A percentile compares a stretch with the other conserved stretches of the same genome.
Evolutionary conservation across 139 green algal genomes (phyloP).

Genomic region (Chlorella vulgaris): DNA sequence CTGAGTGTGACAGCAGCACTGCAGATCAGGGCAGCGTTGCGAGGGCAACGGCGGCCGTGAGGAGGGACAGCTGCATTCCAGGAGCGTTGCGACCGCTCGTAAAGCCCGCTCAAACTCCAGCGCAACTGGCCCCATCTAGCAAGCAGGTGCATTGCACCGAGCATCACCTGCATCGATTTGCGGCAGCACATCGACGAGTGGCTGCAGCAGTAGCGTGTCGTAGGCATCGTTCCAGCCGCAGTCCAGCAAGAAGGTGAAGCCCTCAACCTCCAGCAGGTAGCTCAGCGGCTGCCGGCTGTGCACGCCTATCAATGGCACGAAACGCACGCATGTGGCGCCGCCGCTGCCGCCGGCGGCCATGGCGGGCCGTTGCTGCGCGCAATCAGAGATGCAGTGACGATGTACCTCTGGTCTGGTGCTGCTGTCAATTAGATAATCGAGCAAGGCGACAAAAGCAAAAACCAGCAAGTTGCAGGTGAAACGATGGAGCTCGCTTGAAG

Average conservation of each 20-base stretch:
- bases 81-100: too few species aligned
- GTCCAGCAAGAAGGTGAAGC: conserved; percentile 83
- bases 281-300: conserved; percentile 60
- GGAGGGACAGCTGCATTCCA: too few species aligned
- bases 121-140: too few species aligned
- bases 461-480: too few species aligned
- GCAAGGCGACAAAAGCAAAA: too few species aligned
- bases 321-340: conserved; percentile 32
- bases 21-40: conserved; percentile 13
- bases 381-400: too few species aligned
- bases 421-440: too few species aligned
- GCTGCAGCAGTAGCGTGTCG: conserved; percentile 58
- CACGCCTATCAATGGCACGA: conserved; percentile 68
- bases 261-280: conserved; percentile 79
- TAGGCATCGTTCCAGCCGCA: conserved; percentile 91
- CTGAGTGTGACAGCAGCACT: conserved; percentile 88
- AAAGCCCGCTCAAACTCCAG: too few species aligned
- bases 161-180: conserved; percentile 33
- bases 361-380: background rate
- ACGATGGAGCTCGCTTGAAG: too few species aligned
- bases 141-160: background rate
- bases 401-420: too few species aligned
- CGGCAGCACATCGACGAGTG: conserved; percentile 45
- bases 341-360: background rate
- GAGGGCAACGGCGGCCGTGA: too few species aligned